These are phyloP conservation scores for Naganishia onofrii DNA, from an alignment of 768 basidiomycete species.

Conservation along the genomic window DNA sequence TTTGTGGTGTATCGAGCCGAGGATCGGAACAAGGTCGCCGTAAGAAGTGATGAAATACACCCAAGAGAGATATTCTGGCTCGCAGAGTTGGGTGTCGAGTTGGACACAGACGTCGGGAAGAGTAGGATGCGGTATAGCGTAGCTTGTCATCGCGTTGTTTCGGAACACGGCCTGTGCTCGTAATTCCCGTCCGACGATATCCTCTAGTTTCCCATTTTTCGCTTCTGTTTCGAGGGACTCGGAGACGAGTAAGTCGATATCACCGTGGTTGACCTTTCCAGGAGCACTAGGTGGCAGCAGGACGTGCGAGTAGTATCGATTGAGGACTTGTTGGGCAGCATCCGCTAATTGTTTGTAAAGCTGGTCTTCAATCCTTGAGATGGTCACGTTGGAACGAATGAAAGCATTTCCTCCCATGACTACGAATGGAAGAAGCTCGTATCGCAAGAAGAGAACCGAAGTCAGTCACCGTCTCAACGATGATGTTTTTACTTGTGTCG, in stretches of 20 bases:
- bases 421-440: too few species aligned
- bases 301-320: slow-evolving; percentile 58
- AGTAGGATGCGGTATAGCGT: slow-evolving; percentile 57
- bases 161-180: slow-evolving; percentile 59
- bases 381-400: neutral
- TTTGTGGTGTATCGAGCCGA: slow-evolving; percentile 56
- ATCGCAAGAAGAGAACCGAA: too few species aligned
- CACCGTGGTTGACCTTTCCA: slow-evolving; percentile 65
- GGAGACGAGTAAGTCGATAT: slow-evolving; percentile 67
- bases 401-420: slow-evolving; percentile 11
- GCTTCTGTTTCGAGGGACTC: slow-evolving; percentile 50
- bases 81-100: slow-evolving; percentile 66
- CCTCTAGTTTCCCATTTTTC: neutral
- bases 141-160: slow-evolving; percentile 64
- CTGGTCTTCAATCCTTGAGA: slow-evolving; percentile 3
- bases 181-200: slow-evolving; percentile 48
- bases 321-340: slow-evolving; percentile 42
- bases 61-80: slow-evolving; percentile 59
- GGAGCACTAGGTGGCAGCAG: slow-evolving; percentile 65
- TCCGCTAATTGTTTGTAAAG: neutral
- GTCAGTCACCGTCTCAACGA: too few species aligned
- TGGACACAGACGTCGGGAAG: slow-evolving; percentile 55
- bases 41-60: slow-evolving; percentile 63
- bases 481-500: too few species aligned
- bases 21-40: slow-evolving; percentile 70